Conservation (phyloP, 306 rosid species). For the Medicago ruthenica region DNA sequence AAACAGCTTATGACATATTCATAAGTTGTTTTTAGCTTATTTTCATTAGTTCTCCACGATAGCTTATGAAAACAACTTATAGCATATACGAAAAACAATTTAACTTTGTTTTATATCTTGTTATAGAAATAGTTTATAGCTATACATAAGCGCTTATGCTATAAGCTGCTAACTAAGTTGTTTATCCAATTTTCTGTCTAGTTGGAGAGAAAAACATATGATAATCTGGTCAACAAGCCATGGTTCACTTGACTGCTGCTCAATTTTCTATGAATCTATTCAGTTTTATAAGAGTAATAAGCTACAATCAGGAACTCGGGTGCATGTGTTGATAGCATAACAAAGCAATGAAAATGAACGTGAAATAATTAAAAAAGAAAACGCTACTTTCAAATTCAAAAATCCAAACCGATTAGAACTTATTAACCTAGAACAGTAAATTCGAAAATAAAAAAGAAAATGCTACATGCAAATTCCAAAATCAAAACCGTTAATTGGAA, state of each 20-base stretch:
- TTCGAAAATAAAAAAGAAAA: not conserved
- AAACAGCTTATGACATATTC: too few relatives aligned
- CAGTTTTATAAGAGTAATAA: conserved; percentile 5
- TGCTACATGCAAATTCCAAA: not conserved
- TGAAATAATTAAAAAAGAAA: not conserved
- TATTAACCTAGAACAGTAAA: not conserved
- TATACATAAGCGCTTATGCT: too few relatives aligned
- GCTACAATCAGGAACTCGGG: not conserved
- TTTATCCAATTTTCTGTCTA: too few relatives aligned
- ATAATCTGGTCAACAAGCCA: conserved; percentile 60
- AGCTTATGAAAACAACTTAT: too few relatives aligned
- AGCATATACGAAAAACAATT: too few relatives aligned
- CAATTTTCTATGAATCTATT: conserved; percentile 61
- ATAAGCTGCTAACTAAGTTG: too few relatives aligned
- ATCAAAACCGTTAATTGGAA: not conserved
- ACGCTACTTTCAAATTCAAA: not conserved
- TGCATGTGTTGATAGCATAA: conserved; percentile 25
- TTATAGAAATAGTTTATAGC: too few relatives aligned
- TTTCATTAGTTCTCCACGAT: too few relatives aligned
- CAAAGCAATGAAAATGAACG: not conserved
- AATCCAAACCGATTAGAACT: not conserved
- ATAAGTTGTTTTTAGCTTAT: too few relatives aligned
- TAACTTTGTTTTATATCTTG: too few relatives aligned
- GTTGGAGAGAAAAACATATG: conserved; percentile 59
- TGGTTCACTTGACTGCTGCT: conserved; percentile 65